phyloP scores from a whole-genome alignment of 176 grass and related monocot genomes.

The Oryza longistaminata region DNA sequence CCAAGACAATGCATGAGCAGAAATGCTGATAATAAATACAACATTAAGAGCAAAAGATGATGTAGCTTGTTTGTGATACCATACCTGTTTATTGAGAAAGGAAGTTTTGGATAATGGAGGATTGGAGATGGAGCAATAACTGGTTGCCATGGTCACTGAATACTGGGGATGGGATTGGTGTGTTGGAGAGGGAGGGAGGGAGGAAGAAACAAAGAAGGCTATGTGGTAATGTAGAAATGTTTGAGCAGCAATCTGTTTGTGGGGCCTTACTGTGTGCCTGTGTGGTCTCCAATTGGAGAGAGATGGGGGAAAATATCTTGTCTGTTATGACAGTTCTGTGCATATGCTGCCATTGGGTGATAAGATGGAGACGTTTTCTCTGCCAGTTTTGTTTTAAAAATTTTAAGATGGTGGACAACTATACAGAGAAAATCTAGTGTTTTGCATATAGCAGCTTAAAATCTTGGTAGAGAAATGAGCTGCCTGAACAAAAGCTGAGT shows the following conservation, averaged over 20 bases:
- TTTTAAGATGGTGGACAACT: not conserved
- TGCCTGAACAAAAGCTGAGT: conserved; percentile 13
- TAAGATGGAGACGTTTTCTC: conserved; percentile 21
- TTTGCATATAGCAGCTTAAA: not conserved
- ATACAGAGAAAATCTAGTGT: not conserved
- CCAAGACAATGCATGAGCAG: not conserved
- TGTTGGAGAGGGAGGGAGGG: not conserved
- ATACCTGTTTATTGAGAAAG: conserved; percentile 39
- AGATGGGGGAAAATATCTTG: conserved; percentile 35
- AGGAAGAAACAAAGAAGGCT: not conserved
- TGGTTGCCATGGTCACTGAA: conserved; percentile 46
- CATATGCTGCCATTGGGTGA: conserved; percentile 32
- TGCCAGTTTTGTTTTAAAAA: not conserved
- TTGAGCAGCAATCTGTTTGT: conserved; percentile 31
- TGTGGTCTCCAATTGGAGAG: conserved; percentile 48
- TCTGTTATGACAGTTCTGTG: conserved; percentile 40
- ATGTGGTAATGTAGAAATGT: conserved; percentile 7
- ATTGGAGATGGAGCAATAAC: conserved; percentile 31
- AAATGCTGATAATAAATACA: not conserved
- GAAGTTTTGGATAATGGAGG: conserved; percentile 28
- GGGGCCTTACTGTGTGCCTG: conserved; percentile 53
- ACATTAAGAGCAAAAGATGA: not conserved
- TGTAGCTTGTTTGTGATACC: not conserved
- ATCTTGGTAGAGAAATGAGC: conserved; percentile 3
- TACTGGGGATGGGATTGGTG: not conserved